Base-by-base conservation (phyloP, 805 yeast genomes). In the Lipomyces starkeyi region DNA sequence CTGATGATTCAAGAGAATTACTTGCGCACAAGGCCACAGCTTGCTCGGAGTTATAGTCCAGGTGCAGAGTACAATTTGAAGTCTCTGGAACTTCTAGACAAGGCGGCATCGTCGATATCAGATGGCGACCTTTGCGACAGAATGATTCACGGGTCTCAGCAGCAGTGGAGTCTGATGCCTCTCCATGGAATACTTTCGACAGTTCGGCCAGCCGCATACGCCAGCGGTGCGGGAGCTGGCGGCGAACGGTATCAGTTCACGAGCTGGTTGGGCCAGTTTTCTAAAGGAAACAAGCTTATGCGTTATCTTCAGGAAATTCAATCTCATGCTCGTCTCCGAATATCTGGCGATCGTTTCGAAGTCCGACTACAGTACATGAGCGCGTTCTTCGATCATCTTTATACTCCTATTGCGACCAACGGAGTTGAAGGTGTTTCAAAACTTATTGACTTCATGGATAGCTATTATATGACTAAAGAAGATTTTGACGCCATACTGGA, bases 1-100 rank as follows among this genome's bases (percentile, higher is more conserved):
- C 83, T 94, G 69, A 94, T 95, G 98, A 86, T 95, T 63, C 98
- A 94, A 76, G 99, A 95, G 77, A 95, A 95, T 79, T 95, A 95
- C 77, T 78, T 91, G 60, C 80, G 80, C 47, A 88, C 96, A 0
- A 81, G 80, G 54, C 97, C 97, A 1, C 53, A 59, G 35, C 81
- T 22, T 57, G 74, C 62, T 25, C 70, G 59, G 54, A 49, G 25
- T 43, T 70, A 71, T 65, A 62, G 68, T 73, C 58, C 78, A 78
- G 34, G 79, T 81, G 20, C 75, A 80, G 65, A 71, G 82, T 11
- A 81, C 54, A 37, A 52, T 25, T 58, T 67, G 29, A 81, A 84
- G 11, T 91, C 88, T 71, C 78, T 94, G 67, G 82, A 85, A 70
- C 80, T 87, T 20, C 87, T 89, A 0, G 89, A 91, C 0, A 80